Percentiles rank a stretch among this genome's conserved stretches.
phyloP scores from a whole-genome alignment of 2,329 filamentous ascomycete species.

The Colletotrichum sp. region DNA sequence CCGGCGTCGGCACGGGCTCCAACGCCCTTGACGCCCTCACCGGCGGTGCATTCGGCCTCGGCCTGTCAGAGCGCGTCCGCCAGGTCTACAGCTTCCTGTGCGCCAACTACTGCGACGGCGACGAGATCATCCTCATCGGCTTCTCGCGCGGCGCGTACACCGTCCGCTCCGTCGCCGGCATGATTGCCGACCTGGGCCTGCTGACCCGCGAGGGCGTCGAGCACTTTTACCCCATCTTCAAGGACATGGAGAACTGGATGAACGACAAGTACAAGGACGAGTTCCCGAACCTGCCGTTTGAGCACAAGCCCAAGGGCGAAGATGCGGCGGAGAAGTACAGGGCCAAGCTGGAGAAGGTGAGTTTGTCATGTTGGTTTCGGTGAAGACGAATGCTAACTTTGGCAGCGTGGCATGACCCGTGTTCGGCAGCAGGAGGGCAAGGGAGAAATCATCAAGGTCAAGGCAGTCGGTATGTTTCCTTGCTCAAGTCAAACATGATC shows the following conservation, averaged over 20 bases:
- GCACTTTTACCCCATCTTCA: constrained; percentile 60
- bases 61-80: constrained; percentile 60
- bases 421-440: constrained; percentile 39
- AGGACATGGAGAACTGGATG: constrained; percentile 60
- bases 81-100: constrained; percentile 68
- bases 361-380: not conserved
- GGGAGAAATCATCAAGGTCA: constrained; percentile 50
- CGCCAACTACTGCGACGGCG: constrained; percentile 63
- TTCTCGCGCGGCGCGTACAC: constrained; percentile 66
- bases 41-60: constrained; percentile 60
- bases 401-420: constrained; percentile 38
- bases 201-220: constrained; percentile 58
- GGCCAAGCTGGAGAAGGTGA: constrained; percentile 46
- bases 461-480: constrained; percentile 41
- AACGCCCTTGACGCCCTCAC: constrained; percentile 53
- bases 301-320: constrained; percentile 51
- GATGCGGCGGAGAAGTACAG: constrained; percentile 48
- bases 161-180: constrained; percentile 58
- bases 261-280: constrained; percentile 48
- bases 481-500: constrained; percentile 19
- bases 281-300: constrained; percentile 51
- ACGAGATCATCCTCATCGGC: constrained; percentile 61
- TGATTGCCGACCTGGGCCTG: constrained; percentile 56
- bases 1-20: constrained; percentile 62
- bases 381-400: not conserved